Base-by-base conservation (phyloP, 208 protist species). In the Crithidia thermophila region DNA sequence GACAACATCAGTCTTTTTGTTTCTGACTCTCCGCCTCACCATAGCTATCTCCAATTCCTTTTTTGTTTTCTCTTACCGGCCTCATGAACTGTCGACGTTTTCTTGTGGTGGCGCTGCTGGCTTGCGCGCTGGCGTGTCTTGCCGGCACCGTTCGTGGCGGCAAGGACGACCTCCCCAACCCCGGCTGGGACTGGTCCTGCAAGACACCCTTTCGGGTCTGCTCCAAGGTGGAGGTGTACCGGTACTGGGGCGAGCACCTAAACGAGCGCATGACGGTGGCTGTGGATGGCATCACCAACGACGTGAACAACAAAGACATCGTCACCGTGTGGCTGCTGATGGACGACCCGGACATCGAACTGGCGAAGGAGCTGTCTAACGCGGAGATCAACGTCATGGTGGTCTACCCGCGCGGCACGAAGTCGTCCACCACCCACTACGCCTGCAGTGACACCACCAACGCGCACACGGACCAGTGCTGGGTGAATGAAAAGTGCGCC, bases 281-380 rank as follows among this genome's bases (percentile, higher is more conserved):
- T 5, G 56, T 90, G 16, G 51, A 82, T 25, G 64, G 46, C 7
- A 7, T 79, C 10, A 57, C 50, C 27, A 46, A 67, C 2, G 43
- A 63, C 23, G 34, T 25, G 0, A 60, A 52, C 21, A 59, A 62
- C 39, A 64, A 51, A 6, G 31, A 28, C 8, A 40, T 66, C 16
- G 30, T 76, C 11, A 85, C 81, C 0, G 72, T 85, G 39, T 90
- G 84, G 84, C 68, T 82, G 30, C 42, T 90, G 23, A 71, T 74
- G 34, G 84, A 90, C 46, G 55, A 75, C 25, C 59, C 31, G 36
- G 55, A 75, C 21, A 20, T 50, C 5, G 46, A 40, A 11, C 58
- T 80, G 23, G 81, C 73, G 1, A 67, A 70, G 21, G 50, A 46
- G 23, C 33, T 87, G 20, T 25, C 4, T 6, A 70, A 63, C 13